phyloP scores from a whole-genome alignment of 306 rosid species.

The Cotoneaster glaucophyllus region DNA sequence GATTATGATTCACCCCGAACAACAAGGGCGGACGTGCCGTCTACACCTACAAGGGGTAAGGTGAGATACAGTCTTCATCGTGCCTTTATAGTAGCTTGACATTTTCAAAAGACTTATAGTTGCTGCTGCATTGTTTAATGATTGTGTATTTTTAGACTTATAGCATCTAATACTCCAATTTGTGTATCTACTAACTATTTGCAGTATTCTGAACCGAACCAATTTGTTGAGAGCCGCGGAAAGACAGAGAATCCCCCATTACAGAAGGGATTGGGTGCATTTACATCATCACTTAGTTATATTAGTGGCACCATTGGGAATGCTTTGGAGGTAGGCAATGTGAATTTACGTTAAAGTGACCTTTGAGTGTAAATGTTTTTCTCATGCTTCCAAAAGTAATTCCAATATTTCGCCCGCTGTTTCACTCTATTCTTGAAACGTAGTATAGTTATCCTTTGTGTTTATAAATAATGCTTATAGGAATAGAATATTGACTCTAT shows the following conservation, averaged over 20 bases:
- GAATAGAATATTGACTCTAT: background rate
- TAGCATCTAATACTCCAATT: slow-evolving; percentile 17
- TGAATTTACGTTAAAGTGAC: background rate
- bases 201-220: slow-evolving; percentile 45
- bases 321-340: slow-evolving; percentile 72
- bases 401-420: background rate
- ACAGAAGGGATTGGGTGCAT: slow-evolving; percentile 67
- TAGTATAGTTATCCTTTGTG: background rate
- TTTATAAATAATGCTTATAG: background rate
- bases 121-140: slow-evolving; percentile 2
- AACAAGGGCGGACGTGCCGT: slow-evolving; percentile 33
- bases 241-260: slow-evolving; percentile 56
- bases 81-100: background rate
- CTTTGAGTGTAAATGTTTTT: background rate
- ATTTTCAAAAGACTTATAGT: slow-evolving; percentile 6
- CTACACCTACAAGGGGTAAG: slow-evolving; percentile 47
- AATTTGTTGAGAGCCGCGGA: slow-evolving; percentile 41
- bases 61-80: slow-evolving; percentile 31
- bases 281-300: slow-evolving; percentile 80
- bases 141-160: slow-evolving; percentile 4
- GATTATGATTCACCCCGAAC: slow-evolving; percentile 38
- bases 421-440: background rate
- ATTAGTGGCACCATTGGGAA: slow-evolving; percentile 86
- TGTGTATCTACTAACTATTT: slow-evolving; percentile 9
- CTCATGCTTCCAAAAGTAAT: background rate